A percentile compares a stretch with the other conserved stretches of the same genome.
Conservation (phyloP, 2,329 filamentous ascomycete genomes). For the Aspergillus fijiensis region DNA sequence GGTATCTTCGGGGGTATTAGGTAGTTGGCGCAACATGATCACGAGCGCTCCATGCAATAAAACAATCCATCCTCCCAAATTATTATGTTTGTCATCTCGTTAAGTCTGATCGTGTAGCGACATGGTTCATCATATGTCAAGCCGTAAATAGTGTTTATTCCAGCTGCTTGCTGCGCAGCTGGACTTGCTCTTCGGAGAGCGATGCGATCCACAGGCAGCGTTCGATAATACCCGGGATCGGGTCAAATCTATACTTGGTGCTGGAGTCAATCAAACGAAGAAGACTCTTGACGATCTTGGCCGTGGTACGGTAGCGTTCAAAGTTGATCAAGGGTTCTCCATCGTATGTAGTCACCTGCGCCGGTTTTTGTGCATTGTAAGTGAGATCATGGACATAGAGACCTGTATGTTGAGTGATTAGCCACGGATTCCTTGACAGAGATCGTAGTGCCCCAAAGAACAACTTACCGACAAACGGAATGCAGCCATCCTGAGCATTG, state of each 20-base stretch:
- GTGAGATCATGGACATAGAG: constrained; percentile 67
- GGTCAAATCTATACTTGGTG: constrained; percentile 59
- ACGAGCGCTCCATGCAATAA: background rate
- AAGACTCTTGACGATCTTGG: constrained; percentile 63
- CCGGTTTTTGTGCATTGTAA: constrained; percentile 66
- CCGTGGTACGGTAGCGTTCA: constrained; percentile 65
- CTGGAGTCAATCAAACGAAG: constrained; percentile 64
- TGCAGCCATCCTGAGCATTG: constrained; percentile 60
- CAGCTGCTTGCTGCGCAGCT: constrained; percentile 45
- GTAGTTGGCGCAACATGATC: background rate
- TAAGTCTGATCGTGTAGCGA: background rate
- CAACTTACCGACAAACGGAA: constrained; percentile 61
- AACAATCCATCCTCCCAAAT: background rate
- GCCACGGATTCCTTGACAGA: background rate
- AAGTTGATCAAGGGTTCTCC: constrained; percentile 64
- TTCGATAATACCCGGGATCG: constrained; percentile 59
- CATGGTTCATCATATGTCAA: background rate
- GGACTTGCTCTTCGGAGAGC: constrained; percentile 59
- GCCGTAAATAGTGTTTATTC: constrained; percentile 30
- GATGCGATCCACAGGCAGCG: constrained; percentile 65
- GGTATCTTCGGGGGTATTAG: constrained; percentile 7
- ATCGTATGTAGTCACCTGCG: constrained; percentile 50
- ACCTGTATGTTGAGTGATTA: constrained; percentile 36
- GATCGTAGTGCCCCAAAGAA: background rate
- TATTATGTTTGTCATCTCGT: background rate